Percentiles rank a stretch among this genome's conserved stretches.
Evolutionary conservation across 495 filamentous ascomycete genomes (phyloP).

Genomic region (Parachaetomium inaequale): DNA sequence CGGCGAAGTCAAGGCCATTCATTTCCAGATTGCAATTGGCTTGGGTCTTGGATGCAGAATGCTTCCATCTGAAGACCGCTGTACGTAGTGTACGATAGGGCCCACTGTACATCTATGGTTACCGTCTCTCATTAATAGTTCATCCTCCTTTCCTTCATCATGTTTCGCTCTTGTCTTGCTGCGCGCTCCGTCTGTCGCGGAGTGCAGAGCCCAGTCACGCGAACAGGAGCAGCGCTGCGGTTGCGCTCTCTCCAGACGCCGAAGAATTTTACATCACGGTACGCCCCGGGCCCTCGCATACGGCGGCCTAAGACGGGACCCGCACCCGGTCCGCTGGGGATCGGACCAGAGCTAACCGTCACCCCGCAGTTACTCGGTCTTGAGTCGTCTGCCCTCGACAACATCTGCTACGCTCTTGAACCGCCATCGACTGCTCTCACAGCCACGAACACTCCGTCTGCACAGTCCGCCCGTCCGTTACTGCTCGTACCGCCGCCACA

Average conservation of each 20-base stretch:
- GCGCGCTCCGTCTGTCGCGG: conserved; percentile 26
- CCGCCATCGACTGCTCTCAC: conserved; percentile 20
- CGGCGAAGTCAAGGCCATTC: not conserved
- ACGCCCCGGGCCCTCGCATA: conserved; percentile 7
- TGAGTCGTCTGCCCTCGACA: conserved; percentile 22
- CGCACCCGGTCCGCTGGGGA: not conserved
- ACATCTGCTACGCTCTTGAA: not conserved
- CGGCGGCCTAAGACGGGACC: not conserved
- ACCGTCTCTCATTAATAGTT: conserved; percentile 8
- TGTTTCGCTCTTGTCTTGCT: conserved; percentile 28
- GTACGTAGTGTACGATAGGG: conserved; percentile 24
- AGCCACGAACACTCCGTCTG: conserved; percentile 22
- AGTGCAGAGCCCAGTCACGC: conserved; percentile 21
- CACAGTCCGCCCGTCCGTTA: conserved; percentile 36
- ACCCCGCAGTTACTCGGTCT: conserved; percentile 29
- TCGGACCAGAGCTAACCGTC: conserved; percentile 10
- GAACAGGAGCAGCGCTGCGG: conserved; percentile 1
- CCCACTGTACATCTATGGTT: conserved; percentile 21
- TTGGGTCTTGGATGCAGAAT: not conserved
- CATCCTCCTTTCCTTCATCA: conserved; percentile 16
- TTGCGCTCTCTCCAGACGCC: conserved; percentile 13
- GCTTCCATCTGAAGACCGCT: conserved; percentile 5
- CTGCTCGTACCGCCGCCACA: conserved; percentile 53
- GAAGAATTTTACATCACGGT: conserved; percentile 28
- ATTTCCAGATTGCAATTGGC: not conserved